Evolutionary conservation across 1,139 yeast genomes (phyloP).

Genomic region (Schwanniomyces etchellsii): DNA sequence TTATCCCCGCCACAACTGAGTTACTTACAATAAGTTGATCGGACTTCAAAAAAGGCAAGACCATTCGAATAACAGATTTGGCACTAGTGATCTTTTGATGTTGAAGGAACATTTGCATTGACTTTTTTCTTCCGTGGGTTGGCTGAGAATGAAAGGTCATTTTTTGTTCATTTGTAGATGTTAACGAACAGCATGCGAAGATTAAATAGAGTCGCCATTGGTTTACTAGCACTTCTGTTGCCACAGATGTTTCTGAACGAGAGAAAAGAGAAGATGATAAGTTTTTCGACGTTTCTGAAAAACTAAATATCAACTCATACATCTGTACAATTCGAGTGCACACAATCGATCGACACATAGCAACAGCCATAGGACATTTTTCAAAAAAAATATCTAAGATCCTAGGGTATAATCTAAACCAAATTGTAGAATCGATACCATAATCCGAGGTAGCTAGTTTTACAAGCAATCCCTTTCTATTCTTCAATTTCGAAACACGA

Average conservation of each 20-base stretch:
- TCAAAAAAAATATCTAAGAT: constrained; percentile 69
- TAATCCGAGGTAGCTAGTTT: constrained; percentile 84
- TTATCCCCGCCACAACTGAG: constrained; percentile 79
- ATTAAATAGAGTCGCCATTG: constrained; percentile 88
- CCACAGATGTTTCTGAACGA: constrained; percentile 22
- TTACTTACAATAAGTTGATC: constrained; percentile 72
- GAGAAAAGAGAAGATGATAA: constrained; percentile 37
- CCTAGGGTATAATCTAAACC: constrained; percentile 86
- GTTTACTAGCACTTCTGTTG: constrained; percentile 72
- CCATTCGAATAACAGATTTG: constrained; percentile 82
- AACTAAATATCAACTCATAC: constrained; percentile 70
- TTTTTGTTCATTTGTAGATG: constrained; percentile 84
- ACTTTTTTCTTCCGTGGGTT: constrained; percentile 64
- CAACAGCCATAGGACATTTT: constrained; percentile 88
- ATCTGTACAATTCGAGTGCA: constrained; percentile 85
- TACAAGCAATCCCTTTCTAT: constrained; percentile 59
- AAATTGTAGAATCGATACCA: constrained; percentile 91
- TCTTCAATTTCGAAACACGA: constrained; percentile 59
- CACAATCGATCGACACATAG: constrained; percentile 86
- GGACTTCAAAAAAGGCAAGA: constrained; percentile 71
- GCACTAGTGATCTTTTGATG: constrained; percentile 94
- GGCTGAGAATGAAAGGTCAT: constrained; percentile 54
- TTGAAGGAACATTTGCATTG: constrained; percentile 74
- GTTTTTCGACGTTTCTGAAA: constrained; percentile 48
- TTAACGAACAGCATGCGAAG: constrained; percentile 87